Base-by-base conservation (phyloP, 768 basidiomycete genomes). In the Mycena rebaudengoi region DNA sequence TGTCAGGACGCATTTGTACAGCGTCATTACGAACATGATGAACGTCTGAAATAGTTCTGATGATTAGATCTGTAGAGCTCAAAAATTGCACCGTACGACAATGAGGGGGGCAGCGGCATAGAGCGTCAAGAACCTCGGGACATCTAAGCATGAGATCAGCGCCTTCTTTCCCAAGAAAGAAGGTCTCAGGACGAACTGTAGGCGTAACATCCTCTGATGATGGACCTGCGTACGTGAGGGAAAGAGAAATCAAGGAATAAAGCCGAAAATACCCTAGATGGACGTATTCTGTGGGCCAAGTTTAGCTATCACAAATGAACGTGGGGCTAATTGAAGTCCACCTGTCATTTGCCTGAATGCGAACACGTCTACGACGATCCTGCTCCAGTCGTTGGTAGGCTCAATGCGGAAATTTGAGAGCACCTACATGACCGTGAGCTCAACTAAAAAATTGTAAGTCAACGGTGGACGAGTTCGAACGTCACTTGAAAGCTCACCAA, bases 11-110 rank as follows among this genome's bases (percentile, higher is more conserved):
- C 50, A 60, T 45, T 52, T 52, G 14, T 60, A 60, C 14, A 60
- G 40, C 16, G 59, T 60, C 59, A 52, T 60, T 3, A 32, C 41
- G 32, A 60, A 60, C 59, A 60, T 60, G 18, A 52, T 35, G 59
- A 60, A 52, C 3, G 59, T 60, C 59, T 60, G 41, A 5, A 39
- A 48, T 29, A 26, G n/a, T 18, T 32, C 16, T 6, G n/a, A 28
- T 12, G n/a, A 21, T 13, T 2, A 30, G 41, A 2, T 10, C n/a
- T 29, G 12, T 54, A 13, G 10, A 13, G 20, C 7, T 51, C 25
- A 4, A 46, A 20, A 29, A 20, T 2, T 2, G 29, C 48, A n/a
- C n/a, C n/a, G 14, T 20, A 51, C 59, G 21, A 60, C 59, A 4
- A 53, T 10, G 12, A 60, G 59, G 4, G 59, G 59, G 11, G 33